Base-by-base conservation (phyloP, 1,284 basidiomycete genomes). In the Takashimella tepidaria region DNA sequence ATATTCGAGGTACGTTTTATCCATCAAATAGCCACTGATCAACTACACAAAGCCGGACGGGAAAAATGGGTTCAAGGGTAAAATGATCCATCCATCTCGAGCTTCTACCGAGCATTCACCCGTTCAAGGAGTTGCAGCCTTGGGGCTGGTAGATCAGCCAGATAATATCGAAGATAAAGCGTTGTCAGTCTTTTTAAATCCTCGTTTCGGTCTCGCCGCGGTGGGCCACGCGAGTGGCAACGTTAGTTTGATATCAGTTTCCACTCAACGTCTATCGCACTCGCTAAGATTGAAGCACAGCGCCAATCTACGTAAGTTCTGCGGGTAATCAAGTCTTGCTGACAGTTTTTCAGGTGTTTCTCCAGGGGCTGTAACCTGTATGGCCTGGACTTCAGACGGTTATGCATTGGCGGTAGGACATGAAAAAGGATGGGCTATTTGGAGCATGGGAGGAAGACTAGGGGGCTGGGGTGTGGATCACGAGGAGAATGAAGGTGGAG, bases 321-420 rank as follows among this genome's bases (percentile, higher is more conserved):
- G 45, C 10, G 21, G 37, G 27, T 4, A 13, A 8, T n/a, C 19
- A 11, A 40, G 37, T 23, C 1, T 19, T 46, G 53, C 37, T 48
- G 54, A n/a, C n/a, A n/a, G n/a, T n/a, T n/a, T n/a, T n/a, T 22
- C 50, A 66, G 61, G 56, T n/a, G 47, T 55, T 3, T 50, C 50
- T 4, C 84, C 84, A 1, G 93, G 93, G 0, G 73, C 80, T n/a
- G 86, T 97, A 1, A 82, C 76, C 45, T 76, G 83, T 12, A 80
- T 97, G 71, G 84, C 90, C 60, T 97, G 92, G 90, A 93, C 86
- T 53, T 88, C 88, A 2, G 96, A 99, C 73, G 96, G 95, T 1
- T 92, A 96, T 73, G 91, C 90, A 1, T 79, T 98, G n/a, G 93
- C 92, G n/a, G 90, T 92, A 1, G 93, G 90, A 0, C 98, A 91